These are phyloP conservation scores for Cryptosporidium tyzzeri DNA, from an alignment of 169 alveolate species.

Conservation along the genomic window DNA sequence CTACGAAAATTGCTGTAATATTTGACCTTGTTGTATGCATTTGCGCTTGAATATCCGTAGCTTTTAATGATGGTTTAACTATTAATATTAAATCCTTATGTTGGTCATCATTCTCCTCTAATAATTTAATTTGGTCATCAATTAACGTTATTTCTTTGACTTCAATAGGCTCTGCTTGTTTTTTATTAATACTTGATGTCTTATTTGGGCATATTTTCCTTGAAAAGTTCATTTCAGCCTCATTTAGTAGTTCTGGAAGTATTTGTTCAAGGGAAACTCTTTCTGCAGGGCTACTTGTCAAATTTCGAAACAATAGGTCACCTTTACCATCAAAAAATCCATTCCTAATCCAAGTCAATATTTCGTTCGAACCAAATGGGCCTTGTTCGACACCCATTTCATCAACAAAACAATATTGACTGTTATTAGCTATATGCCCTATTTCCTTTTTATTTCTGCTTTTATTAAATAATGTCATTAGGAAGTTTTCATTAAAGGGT, in stretches of 20 bases:
- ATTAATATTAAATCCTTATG: conserved; percentile 47
- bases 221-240: conserved; percentile 30
- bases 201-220: conserved; percentile 16
- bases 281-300: conserved; percentile 69
- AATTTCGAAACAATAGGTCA: conserved; percentile 48
- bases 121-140: conserved; percentile 36
- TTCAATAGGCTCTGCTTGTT: conserved; percentile 5
- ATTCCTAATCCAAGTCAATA: conserved; percentile 53
- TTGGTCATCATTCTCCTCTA: conserved; percentile 68
- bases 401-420: conserved; percentile 68
- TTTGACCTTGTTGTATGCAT: conserved; percentile 29
- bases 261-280: conserved; percentile 67
- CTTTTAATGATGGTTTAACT: conserved; percentile 65
- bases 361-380: conserved; percentile 57
- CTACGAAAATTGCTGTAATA: conserved; percentile 48
- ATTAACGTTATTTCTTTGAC: conserved; percentile 48
- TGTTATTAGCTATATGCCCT: neutral
- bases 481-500: neutral
- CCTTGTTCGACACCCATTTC: conserved; percentile 72
- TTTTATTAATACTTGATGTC: conserved; percentile 10
- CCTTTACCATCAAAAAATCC: conserved; percentile 75
- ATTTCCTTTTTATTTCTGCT: conserved; percentile 12
- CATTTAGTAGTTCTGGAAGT: conserved; percentile 55
- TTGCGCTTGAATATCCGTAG: conserved; percentile 47
- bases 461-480: neutral